phyloP scores from a whole-genome alignment of 345 rosid species.

The Rhizophora apiculata region DNA sequence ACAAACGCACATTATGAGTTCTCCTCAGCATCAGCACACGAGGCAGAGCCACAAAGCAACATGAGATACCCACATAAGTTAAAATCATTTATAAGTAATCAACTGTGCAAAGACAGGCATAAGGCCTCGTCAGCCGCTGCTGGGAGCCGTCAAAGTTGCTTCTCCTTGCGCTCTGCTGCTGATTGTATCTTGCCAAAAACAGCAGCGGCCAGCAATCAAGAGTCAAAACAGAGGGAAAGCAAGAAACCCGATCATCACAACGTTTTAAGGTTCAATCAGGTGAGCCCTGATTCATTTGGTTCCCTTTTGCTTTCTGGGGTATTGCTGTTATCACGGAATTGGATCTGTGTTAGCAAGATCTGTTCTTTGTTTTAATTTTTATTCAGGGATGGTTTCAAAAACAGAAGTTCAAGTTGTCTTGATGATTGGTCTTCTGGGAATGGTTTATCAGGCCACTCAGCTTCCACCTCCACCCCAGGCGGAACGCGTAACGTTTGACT shows the following conservation, averaged over 20 bases:
- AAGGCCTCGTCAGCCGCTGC: not conserved
- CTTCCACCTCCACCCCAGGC: conserved; percentile 21
- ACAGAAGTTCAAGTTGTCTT: conserved; percentile 19
- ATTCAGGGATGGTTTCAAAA: conserved; percentile 26
- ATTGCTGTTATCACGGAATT: not conserved
- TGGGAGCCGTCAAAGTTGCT: not conserved
- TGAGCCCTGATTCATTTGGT: not conserved
- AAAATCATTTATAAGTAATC: not conserved
- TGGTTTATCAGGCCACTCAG: conserved; percentile 38
- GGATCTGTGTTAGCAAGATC: conserved; percentile 10
- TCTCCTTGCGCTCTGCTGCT: conserved; percentile 6
- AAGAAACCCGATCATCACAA: not conserved
- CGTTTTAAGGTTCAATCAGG: conserved; percentile 8
- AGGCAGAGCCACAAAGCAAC: not conserved
- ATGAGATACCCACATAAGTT: conserved; percentile 12
- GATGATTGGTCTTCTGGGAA: conserved; percentile 35
- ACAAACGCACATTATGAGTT: not conserved
- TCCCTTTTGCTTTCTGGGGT: not conserved
- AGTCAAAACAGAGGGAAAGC: not conserved
- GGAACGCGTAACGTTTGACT: conserved; percentile 21
- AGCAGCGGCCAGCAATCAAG: not conserved
- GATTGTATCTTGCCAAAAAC: not conserved
- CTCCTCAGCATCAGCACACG: not conserved
- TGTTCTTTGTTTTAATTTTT: not conserved
- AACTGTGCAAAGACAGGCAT: not conserved